A percentile compares a stretch with the other conserved stretches of the same genome.
Conservation (phyloP, 2,329 filamentous ascomycete genomes). For the Dactylella cylindrospora region DNA sequence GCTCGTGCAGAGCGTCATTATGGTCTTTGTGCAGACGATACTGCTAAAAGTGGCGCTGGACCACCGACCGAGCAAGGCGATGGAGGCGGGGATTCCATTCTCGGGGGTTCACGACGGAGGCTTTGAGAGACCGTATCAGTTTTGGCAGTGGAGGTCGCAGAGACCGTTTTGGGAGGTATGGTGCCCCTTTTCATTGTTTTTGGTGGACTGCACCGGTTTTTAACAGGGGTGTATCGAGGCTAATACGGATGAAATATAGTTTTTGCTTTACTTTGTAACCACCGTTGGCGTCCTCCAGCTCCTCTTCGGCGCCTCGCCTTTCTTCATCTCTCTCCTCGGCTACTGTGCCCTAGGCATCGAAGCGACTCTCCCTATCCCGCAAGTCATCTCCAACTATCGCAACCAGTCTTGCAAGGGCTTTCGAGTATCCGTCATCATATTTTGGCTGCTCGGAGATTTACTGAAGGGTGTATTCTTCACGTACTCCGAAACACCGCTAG, state of each 20-base stretch:
- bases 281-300: slow-evolving; percentile 66
- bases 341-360: slow-evolving; percentile 76
- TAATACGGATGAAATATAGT: slow-evolving; percentile 51
- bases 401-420: slow-evolving; percentile 74
- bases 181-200: background rate
- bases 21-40: slow-evolving; percentile 65
- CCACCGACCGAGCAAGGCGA: slow-evolving; percentile 63
- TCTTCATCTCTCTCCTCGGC: slow-evolving; percentile 70
- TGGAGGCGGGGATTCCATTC: slow-evolving; percentile 47
- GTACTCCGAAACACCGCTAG: slow-evolving; percentile 69
- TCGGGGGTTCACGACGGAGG: slow-evolving; percentile 4
- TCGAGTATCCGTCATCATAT: slow-evolving; percentile 70
- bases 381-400: slow-evolving; percentile 71
- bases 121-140: slow-evolving; percentile 38
- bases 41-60: slow-evolving; percentile 70
- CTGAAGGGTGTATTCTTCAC: slow-evolving; percentile 91
- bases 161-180: slow-evolving; percentile 62
- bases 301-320: slow-evolving; percentile 62
- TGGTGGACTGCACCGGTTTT: background rate
- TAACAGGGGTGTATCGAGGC: too few relatives aligned
- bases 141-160: slow-evolving; percentile 46
- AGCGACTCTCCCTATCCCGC: slow-evolving; percentile 77
- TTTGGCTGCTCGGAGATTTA: slow-evolving; percentile 75
- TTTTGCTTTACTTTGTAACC: slow-evolving; percentile 68
- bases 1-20: slow-evolving; percentile 65